Percentiles rank a stretch among this genome's conserved stretches.
Evolutionary conservation across 495 filamentous ascomycete species (phyloP).

Genomic region (Hyaloscypha finlandica): DNA sequence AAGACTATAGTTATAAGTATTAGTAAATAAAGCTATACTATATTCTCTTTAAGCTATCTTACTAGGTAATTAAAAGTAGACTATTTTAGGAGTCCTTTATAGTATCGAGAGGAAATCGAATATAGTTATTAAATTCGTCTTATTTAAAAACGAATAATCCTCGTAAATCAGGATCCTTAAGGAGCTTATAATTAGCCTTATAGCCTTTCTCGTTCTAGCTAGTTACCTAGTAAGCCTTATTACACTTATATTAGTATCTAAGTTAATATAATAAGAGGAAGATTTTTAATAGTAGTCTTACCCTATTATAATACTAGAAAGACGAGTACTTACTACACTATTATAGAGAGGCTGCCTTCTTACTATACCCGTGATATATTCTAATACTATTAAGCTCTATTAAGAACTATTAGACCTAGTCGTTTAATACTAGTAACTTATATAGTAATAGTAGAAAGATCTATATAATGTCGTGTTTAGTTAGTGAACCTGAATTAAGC

Average conservation of each 20-base stretch:
- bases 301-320: slow-evolving; percentile 39
- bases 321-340: slow-evolving; percentile 30
- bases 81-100: no score
- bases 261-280: slow-evolving; percentile 26
- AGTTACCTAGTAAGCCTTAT: slow-evolving; percentile 32
- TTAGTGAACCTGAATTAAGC: slow-evolving; percentile 5
- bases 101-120: slow-evolving; percentile 18
- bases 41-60: no score
- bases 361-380: slow-evolving; percentile 34
- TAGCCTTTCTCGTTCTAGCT: slow-evolving; percentile 40
- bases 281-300: slow-evolving; percentile 27
- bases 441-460: slow-evolving; percentile 37
- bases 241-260: slow-evolving; percentile 32
- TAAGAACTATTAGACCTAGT: slow-evolving; percentile 36
- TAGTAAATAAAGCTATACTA: no score
- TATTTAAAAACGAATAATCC: slow-evolving; percentile 36
- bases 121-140: slow-evolving; percentile 36
- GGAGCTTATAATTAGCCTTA: slow-evolving; percentile 39
- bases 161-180: slow-evolving; percentile 39
- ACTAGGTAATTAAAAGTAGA: no score
- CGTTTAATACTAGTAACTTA: slow-evolving; percentile 34
- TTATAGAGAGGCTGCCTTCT: slow-evolving; percentile 31
- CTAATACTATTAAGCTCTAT: slow-evolving; percentile 26
- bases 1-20: no score
- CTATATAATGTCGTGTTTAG: slow-evolving; percentile 17